A percentile compares a stretch with the other conserved stretches of the same genome.
Evolutionary conservation across 1,284 basidiomycete genomes (phyloP).

Genomic region (Bondarzewia mesenterica): DNA sequence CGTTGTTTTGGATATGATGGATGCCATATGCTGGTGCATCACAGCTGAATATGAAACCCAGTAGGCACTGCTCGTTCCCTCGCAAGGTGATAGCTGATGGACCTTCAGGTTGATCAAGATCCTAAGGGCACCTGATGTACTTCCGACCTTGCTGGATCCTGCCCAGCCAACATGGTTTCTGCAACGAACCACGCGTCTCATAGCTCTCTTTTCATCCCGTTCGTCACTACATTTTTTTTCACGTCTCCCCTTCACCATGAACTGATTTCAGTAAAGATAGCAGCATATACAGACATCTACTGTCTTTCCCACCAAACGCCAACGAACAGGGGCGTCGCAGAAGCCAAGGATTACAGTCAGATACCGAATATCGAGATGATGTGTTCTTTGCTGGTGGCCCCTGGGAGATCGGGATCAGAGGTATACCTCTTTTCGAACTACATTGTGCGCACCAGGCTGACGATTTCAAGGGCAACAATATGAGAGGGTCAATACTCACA

Average conservation of each 20-base stretch:
- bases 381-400: conserved; percentile 43
- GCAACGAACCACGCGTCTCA: conserved; percentile 32
- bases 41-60: conserved; percentile 15
- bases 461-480: conserved; percentile 28
- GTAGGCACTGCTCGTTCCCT: not conserved
- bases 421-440: conserved; percentile 26
- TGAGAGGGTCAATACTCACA: conserved; percentile 42
- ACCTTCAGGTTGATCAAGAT: conserved; percentile 19
- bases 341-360: conserved; percentile 21
- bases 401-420: conserved; percentile 30
- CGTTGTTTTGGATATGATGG: not conserved
- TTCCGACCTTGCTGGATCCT: conserved; percentile 40
- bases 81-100: conserved; percentile 26
- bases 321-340: conserved; percentile 6
- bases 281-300: conserved; percentile 30
- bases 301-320: conserved; percentile 24
- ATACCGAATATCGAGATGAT: conserved; percentile 45
- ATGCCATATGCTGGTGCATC: conserved; percentile 15
- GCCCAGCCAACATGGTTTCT: conserved; percentile 45
- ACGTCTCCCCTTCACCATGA: not conserved
- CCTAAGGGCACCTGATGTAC: conserved; percentile 28
- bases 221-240: conserved; percentile 18
- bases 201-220: conserved; percentile 55
- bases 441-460: too few species aligned
- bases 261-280: conserved; percentile 20